phyloP scores from a whole-genome alignment of 352 stramenopile genomes.

The Peronosclerospora sorghi region DNA sequence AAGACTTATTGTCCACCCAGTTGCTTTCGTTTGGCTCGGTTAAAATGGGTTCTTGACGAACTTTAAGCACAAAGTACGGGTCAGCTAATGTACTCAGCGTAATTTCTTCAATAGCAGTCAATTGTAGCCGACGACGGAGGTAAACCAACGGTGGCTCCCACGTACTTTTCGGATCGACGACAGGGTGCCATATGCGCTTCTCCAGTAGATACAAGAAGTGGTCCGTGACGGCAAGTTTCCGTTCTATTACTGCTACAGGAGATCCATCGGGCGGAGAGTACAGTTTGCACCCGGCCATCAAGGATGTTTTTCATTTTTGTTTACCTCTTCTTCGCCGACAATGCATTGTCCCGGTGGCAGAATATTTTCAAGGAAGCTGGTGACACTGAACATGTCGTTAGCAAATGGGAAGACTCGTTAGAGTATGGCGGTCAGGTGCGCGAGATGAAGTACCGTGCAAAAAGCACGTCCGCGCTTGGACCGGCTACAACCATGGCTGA shows the following conservation, averaged over 20 bases:
- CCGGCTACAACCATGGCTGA: constrained; percentile 50
- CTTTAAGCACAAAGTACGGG: constrained; percentile 63
- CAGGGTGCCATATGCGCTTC: constrained; percentile 47
- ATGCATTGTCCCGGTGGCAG: too few species aligned
- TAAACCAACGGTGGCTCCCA: constrained; percentile 58
- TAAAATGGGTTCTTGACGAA: constrained; percentile 44
- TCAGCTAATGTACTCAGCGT: constrained; percentile 76
- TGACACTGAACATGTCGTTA: constrained; percentile 45
- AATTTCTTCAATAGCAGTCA: constrained; percentile 63
- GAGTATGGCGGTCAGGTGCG: constrained; percentile 55
- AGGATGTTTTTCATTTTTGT: constrained; percentile 54
- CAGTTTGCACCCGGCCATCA: constrained; percentile 37
- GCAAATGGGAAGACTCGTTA: constrained; percentile 45
- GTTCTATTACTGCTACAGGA: constrained; percentile 28
- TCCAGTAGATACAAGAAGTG: constrained; percentile 75
- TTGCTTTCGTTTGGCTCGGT: constrained; percentile 64
- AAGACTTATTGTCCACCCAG: constrained; percentile 76
- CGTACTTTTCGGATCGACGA: constrained; percentile 40
- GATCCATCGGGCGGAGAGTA: constrained; percentile 39
- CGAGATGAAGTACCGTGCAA: constrained; percentile 60
- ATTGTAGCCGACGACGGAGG: constrained; percentile 47
- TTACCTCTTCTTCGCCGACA: constrained; percentile 59
- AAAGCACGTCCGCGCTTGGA: too few species aligned
- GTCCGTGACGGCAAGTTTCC: constrained; percentile 61
- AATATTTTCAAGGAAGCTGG: too few species aligned